Conservation (phyloP, 116 monocot genomes). For the Phalaenopsis hybrid region DNA sequence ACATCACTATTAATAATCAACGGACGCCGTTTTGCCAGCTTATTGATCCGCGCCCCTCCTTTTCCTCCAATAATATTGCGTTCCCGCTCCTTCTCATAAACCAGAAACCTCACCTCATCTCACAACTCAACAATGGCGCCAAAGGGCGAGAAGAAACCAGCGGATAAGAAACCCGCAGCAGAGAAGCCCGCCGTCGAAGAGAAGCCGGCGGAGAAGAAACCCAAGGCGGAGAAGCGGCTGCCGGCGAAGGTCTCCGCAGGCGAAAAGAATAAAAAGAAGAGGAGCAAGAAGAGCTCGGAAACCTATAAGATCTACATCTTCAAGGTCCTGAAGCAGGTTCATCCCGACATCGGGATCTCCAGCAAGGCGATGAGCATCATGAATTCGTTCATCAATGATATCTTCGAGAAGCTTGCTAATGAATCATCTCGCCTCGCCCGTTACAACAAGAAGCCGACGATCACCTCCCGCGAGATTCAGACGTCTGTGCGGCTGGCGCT, state of each 20-base stretch:
- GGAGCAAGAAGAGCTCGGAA: constrained; percentile 32
- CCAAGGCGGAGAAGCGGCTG: not conserved
- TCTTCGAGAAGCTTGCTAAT: constrained; percentile 76
- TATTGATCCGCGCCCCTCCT: not conserved
- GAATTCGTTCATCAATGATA: constrained; percentile 79
- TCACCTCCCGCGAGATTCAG: constrained; percentile 61
- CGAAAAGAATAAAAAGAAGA: constrained; percentile 41
- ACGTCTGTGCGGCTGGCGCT: constrained; percentile 56
- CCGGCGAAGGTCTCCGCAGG: constrained; percentile 24
- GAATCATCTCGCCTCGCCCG: constrained; percentile 45
- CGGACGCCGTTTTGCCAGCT: not conserved
- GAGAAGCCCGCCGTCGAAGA: not conserved
- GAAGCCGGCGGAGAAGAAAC: not conserved
- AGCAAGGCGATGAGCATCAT: constrained; percentile 64
- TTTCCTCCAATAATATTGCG: not conserved
- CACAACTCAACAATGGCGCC: not conserved
- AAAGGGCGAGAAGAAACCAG: not conserved
- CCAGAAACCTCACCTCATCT: not conserved
- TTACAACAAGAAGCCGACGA: constrained; percentile 59
- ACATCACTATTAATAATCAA: not conserved
- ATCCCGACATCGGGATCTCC: constrained; percentile 52
- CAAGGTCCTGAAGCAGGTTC: constrained; percentile 60
- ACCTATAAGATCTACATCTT: constrained; percentile 57
- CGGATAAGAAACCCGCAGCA: not conserved
- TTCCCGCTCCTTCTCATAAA: not conserved